Evolutionary conservation across 441 rosid genomes (phyloP), one percentile per base, ranked within the genome.

Genomic region (Isatis lusitanica): DNA sequence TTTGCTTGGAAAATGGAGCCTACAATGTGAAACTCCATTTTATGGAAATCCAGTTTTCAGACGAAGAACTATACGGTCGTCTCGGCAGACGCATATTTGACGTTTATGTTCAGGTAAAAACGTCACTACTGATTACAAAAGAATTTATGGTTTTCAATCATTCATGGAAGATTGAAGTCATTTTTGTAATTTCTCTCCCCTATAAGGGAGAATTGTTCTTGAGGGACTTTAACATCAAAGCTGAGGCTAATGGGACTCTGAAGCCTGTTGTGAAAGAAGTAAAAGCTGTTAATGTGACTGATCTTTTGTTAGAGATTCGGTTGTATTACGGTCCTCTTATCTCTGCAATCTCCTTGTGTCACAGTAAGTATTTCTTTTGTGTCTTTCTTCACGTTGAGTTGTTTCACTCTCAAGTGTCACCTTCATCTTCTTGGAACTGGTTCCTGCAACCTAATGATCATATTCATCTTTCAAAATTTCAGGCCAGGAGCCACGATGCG

Each of bases 21-120:
- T 88, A 90, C 76, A 70, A 18, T 36, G 76, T 90, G 26, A 73
- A 12, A 7, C 85, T 90, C 2, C 81, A 75, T 63, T 90, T 90
- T 63, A 82, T 88, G 15, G 93, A 90, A 78, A 82, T 90, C 61
- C 81, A 76, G 55, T 90, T 88, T 68, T 66, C 74, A 7, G 69
- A 79, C 12, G 66, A 59, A 55, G 63, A 35, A 5, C 51, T 51
- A 21, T 88, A 66, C 40, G 64, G 0, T 38, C 80, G 79, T 65
- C 77, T 76, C 0, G 91, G 90, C 6, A 83, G 79, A 46, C 85
- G 90, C 36, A 4, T 80, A 0, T 90, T 88, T 74, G 83, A 88
- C 74, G 73, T 90, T 40, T 90, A 82, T 72, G 55, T 88, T 80
- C 91, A 90, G 92, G 95, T 87, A 73, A 57, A 57, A 81, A 38